A percentile compares a stretch with the other conserved stretches of the same genome.
Conservation (phyloP, 768 basidiomycete species). For the Suillus subalutaceus region DNA sequence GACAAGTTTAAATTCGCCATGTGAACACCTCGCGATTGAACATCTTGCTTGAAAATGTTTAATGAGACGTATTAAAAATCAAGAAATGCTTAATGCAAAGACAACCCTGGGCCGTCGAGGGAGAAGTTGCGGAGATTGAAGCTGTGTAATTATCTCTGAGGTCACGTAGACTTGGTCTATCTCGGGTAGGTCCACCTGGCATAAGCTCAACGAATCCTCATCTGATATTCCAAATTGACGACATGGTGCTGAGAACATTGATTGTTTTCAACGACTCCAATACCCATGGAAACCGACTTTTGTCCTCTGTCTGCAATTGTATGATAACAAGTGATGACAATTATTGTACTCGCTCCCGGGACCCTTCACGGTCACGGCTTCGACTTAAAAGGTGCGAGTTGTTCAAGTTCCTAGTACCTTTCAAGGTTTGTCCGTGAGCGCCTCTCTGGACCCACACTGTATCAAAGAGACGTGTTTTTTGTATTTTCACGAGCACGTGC, state of each 20-base stretch:
- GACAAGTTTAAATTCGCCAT: background rate
- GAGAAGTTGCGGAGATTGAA: slow-evolving; percentile 1
- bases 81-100: background rate
- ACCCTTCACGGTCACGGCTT: background rate
- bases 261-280: background rate
- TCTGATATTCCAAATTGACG: background rate
- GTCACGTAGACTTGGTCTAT: no score
- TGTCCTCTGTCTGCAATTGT: background rate
- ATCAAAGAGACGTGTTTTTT: background rate
- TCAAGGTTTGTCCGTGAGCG: background rate
- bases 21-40: background rate
- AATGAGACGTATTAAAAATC: background rate
- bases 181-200: background rate
- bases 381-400: background rate
- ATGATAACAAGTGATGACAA: background rate
- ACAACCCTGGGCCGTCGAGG: background rate
- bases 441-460: slow-evolving; percentile 10
- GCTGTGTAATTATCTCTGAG: no score
- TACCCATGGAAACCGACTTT: background rate
- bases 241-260: background rate
- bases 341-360: background rate
- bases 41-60: background rate
- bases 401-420: background rate
- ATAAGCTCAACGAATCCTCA: background rate
- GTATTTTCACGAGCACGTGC: background rate